Evolutionary conservation across 139 green algal species (phyloP).

Genomic region (Mesotaenium endlicherianum): DNA sequence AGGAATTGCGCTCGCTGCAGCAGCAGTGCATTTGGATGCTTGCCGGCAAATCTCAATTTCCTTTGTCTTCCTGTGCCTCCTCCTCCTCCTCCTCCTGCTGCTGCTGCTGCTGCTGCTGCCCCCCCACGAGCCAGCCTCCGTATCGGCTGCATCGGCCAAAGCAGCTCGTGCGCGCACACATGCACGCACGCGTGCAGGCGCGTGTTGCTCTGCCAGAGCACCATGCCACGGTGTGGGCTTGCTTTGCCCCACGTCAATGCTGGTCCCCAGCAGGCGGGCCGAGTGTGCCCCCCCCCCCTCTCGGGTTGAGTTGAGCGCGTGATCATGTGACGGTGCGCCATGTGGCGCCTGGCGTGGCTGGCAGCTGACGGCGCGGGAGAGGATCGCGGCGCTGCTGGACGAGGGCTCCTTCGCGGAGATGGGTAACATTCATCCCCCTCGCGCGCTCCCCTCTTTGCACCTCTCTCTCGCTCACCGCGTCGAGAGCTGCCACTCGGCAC

Average conservation of each 20-base stretch:
- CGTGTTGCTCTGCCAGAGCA: background rate
- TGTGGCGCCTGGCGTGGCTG: background rate
- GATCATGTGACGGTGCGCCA: background rate
- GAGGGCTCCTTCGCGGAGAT: constrained; percentile 58
- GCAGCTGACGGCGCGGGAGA: constrained; percentile 68
- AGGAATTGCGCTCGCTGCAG: no score
- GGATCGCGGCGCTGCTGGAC: constrained; percentile 62
- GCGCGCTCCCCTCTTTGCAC: no score
- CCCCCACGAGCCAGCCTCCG: no score
- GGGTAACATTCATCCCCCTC: constrained; percentile 52
- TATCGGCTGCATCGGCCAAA: no score
- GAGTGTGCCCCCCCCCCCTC: background rate
- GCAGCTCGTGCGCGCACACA: no score
- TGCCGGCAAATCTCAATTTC: no score
- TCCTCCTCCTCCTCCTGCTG: no score
- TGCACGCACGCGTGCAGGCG: background rate
- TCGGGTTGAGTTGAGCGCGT: constrained; percentile 11
- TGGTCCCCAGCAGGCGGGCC: background rate
- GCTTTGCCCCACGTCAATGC: constrained; percentile 16
- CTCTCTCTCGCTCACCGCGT: no score
- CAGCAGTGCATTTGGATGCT: no score
- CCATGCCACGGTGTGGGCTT: background rate
- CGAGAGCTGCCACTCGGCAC: no score
- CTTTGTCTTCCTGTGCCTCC: no score
- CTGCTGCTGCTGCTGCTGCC: no score